A percentile compares a stretch with the other conserved stretches of the same genome.
phyloP scores from a whole-genome alignment of 2,329 filamentous ascomycete genomes.

The Nemania serpens region DNA sequence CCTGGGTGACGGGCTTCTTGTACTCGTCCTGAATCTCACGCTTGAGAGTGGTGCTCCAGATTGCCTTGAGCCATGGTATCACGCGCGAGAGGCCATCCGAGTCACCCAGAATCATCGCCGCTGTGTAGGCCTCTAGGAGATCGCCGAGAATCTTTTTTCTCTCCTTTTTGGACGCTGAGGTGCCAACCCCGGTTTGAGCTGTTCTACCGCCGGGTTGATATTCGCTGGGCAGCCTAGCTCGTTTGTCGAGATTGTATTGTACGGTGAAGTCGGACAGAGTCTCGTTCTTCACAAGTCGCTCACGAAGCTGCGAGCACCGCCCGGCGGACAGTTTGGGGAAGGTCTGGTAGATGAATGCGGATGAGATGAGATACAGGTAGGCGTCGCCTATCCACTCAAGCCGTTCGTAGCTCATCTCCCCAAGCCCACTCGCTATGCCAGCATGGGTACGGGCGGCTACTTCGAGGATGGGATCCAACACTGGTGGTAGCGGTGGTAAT shows the following conservation, averaged over 20 bases:
- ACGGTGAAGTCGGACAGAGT: conserved; percentile 73
- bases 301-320: conserved; percentile 74
- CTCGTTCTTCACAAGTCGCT: conserved; percentile 79
- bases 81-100: conserved; percentile 64
- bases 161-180: conserved; percentile 53
- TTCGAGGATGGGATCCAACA: conserved; percentile 64
- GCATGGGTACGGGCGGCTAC: conserved; percentile 70
- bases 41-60: conserved; percentile 72
- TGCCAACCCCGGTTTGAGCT: conserved; percentile 40
- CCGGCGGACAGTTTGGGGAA: conserved; percentile 70
- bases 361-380: conserved; percentile 78
- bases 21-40: conserved; percentile 55
- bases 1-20: conserved; percentile 22
- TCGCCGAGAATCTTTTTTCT: conserved; percentile 79
- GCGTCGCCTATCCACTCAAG: conserved; percentile 91
- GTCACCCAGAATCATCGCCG: conserved; percentile 74
- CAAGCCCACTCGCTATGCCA: conserved; percentile 47
- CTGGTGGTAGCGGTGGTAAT: conserved; percentile 64
- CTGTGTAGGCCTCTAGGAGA: conserved; percentile 89
- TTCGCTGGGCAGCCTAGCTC: conserved; percentile 60
- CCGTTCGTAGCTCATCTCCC: conserved; percentile 70
- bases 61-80: conserved; percentile 71
- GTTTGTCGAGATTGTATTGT: conserved; percentile 71
- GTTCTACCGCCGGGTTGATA: conserved; percentile 43
- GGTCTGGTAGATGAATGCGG: conserved; percentile 73